A percentile compares a stretch with the other conserved stretches of the same genome.
These are phyloP conservation scores for Pistacia vera DNA, from an alignment of 345 rosid genomes.

Conservation along the genomic window DNA sequence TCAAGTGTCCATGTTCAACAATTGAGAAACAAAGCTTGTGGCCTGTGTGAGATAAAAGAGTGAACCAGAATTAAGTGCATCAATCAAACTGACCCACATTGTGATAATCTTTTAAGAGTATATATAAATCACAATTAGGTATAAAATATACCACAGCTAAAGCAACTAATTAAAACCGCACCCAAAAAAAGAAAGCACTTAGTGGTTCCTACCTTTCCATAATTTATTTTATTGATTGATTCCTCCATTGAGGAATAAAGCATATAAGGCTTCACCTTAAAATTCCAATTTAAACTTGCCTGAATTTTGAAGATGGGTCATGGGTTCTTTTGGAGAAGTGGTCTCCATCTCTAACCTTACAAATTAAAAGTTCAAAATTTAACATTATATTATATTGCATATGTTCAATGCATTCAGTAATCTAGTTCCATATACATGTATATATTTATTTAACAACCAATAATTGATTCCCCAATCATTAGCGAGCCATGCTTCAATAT, in stretches of 20 bases:
- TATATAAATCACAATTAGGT: not conserved
- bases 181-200: not conserved
- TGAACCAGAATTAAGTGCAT: not conserved
- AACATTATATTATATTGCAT: too few relatives aligned
- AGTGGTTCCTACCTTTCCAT: not conserved
- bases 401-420: too few relatives aligned
- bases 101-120: not conserved
- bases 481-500: constrained; percentile 23
- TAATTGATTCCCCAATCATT: constrained; percentile 40
- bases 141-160: not conserved
- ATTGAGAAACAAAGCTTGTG: constrained; percentile 4
- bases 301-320: not conserved
- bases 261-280: too few relatives aligned
- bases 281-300: not conserved
- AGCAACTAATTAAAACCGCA: not conserved
- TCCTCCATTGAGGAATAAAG: constrained; percentile 5
- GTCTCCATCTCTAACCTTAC: not conserved
- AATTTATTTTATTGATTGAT: not conserved
- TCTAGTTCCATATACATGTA: not conserved
- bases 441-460: constrained; percentile 16
- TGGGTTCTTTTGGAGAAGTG: not conserved
- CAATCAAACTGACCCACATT: constrained; percentile 1
- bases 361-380: not conserved
- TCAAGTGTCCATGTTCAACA: too few relatives aligned
- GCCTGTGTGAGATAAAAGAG: not conserved